These are phyloP conservation scores for Mrakia blollopis DNA, from an alignment of 768 basidiomycete genomes.

Conservation along the genomic window DNA sequence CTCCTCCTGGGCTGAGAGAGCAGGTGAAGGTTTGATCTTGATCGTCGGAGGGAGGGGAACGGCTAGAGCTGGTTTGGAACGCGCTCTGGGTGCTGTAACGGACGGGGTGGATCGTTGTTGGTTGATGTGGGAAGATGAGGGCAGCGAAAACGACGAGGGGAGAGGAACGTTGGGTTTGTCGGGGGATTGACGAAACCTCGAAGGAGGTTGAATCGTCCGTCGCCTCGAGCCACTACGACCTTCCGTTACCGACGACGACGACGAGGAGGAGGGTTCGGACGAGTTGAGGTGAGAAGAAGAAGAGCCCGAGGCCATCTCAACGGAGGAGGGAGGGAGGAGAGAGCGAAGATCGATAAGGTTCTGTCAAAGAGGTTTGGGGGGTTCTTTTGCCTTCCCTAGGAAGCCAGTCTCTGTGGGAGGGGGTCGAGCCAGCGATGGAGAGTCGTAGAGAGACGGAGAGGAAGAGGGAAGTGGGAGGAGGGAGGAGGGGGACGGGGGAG, in stretches of 20 bases:
- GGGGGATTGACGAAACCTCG: neutral
- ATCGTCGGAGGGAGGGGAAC: neutral
- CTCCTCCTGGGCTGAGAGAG: neutral
- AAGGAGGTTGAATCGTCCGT: neutral
- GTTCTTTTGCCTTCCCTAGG: neutral
- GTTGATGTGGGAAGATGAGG: neutral
- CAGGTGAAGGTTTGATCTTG: constrained; percentile 6
- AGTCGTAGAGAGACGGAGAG: neutral
- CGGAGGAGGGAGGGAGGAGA: neutral
- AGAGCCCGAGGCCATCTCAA: neutral
- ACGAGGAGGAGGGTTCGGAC: neutral
- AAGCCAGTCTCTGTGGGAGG: neutral
- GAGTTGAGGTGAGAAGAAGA: neutral
- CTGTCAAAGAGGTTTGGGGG: neutral
- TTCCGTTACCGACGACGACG: neutral
- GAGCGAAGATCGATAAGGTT: neutral
- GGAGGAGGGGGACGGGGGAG: neutral
- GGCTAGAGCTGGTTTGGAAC: too few relatives aligned
- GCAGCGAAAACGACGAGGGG: neutral
- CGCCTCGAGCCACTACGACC: neutral
- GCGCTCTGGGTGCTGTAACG: neutral
- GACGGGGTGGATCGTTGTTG: neutral
- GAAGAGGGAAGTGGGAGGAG: neutral
- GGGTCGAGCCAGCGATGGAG: neutral
- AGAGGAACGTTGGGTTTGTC: neutral